phyloP scores from a whole-genome alignment of 1,139 yeast genomes.

The Yamadazyma trypodendri region DNA sequence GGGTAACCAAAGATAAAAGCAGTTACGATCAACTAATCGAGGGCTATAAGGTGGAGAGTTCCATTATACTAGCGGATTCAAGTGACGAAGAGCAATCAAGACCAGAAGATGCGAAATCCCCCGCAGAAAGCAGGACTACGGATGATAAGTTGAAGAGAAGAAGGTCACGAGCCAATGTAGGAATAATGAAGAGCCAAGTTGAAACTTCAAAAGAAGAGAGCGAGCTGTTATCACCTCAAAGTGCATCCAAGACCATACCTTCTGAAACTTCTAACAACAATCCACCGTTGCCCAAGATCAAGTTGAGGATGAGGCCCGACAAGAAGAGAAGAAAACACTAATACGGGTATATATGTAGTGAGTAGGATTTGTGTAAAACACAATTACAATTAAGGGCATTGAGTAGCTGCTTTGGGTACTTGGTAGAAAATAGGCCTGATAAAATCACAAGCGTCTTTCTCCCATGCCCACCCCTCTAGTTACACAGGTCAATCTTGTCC shows the following conservation, averaged over 20 bases:
- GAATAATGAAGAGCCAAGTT: slow-evolving; percentile 6
- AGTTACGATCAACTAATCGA: slow-evolving; percentile 26
- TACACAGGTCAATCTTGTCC: too few relatives aligned
- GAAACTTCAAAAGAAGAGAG: neutral
- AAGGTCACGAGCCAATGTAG: slow-evolving; percentile 28
- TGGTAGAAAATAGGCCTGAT: too few relatives aligned
- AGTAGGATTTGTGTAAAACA: neutral
- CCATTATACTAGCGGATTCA: slow-evolving; percentile 16
- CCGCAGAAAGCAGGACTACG: neutral
- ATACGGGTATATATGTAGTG: neutral
- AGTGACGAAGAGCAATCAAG: slow-evolving; percentile 24
- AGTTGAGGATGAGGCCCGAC: slow-evolving; percentile 19
- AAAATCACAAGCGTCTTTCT: too few relatives aligned
- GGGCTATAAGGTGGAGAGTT: slow-evolving; percentile 18
- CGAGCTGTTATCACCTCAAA: neutral
- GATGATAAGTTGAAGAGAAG: slow-evolving; percentile 22
- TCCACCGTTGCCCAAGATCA: slow-evolving; percentile 20
- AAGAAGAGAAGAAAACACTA: slow-evolving; percentile 9
- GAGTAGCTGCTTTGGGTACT: too few relatives aligned
- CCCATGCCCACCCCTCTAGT: too few relatives aligned
- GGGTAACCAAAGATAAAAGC: slow-evolving; percentile 19
- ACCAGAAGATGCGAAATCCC: neutral
- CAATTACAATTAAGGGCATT: too few relatives aligned
- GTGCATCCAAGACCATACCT: neutral
- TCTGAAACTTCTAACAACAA: neutral